A percentile compares a stretch with the other conserved stretches of the same genome.
phyloP scores from a whole-genome alignment of 345 rosid species.

The Melaleuca quinquenervia region DNA sequence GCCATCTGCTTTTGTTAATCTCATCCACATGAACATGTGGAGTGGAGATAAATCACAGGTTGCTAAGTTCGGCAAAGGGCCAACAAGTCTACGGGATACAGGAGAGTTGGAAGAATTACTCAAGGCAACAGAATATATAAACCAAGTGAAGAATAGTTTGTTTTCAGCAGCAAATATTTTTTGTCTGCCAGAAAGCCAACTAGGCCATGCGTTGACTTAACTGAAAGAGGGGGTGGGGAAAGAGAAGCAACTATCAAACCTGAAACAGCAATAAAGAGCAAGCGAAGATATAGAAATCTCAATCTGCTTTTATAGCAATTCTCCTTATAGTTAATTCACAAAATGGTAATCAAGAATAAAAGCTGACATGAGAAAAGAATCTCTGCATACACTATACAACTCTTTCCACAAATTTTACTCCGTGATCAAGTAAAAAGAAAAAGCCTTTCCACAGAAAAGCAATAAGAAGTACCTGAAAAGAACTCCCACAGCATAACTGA shows the following conservation, averaged over 20 bases:
- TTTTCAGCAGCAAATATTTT: neutral
- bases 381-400: neutral
- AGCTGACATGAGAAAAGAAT: neutral
- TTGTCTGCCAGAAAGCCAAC: neutral
- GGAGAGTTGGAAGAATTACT: neutral
- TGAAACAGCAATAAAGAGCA: neutral
- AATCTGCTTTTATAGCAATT: neutral
- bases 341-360: neutral
- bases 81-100: neutral
- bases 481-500: conserved; percentile 78
- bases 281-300: neutral
- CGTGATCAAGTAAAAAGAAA: neutral
- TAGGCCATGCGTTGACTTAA: neutral
- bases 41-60: neutral
- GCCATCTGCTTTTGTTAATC: neutral
- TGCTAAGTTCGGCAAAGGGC: neutral
- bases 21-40: neutral
- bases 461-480: conserved; percentile 53
- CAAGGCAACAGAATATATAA: neutral
- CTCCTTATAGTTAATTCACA: neutral
- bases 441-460: neutral
- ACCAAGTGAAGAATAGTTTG: neutral
- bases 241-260: neutral
- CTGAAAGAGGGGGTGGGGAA: neutral
- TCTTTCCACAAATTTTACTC: neutral